Evolutionary conservation across 2,329 filamentous ascomycete species (phyloP), one percentile per base, ranked within the genome.

Genomic region (Fusarium solani-melongenae): DNA sequence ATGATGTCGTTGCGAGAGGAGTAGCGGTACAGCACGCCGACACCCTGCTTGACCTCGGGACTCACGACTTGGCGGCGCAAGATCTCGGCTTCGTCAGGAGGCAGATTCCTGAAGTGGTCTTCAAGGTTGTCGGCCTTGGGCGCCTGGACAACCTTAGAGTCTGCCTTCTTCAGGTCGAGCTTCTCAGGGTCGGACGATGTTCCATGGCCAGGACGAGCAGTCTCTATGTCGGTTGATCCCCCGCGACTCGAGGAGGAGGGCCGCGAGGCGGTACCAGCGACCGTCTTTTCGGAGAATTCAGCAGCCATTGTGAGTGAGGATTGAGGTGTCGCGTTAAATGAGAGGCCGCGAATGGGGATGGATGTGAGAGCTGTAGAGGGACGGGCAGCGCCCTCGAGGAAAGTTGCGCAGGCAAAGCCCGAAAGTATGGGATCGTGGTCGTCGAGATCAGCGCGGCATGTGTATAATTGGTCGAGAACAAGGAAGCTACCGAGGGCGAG

Each of bases 11-110:
- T 88, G 57, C 83, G 86, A 2, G 91, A 91, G 5, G 93, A 89
- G 84, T 94, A 95, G 71, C 93, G 90, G 80, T 90, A 94, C 22
- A 95, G 85, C 0, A 88, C 89, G 69, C 86, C 85, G 71, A 92
- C 87, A n/a, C 89, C 91, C 36, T 93, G 86, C 76, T 90, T 90
- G 65, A 91, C 85, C 12, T 88, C 85, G 34, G 91, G 91, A 0
- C 90, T 90, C 58, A 91, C 84, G 70, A 95, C 86, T 82, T 96
- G 94, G 67, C 85, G 86, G 80, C 88, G 91, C 69, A 96, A 83
- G 62, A 96, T 88, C 22, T 87, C 85, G 62, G 88, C 91, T 82
- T 96, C 92, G 67, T 92, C 79, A 10, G 88, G 82, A 2, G 92
- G 89, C 5, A 95, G 85, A 79, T 94, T 89, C 29, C 84, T 84